These are phyloP conservation scores for Fraxinus excelsior DNA, from an alignment of 257 asterid species.

Conservation along the genomic window DNA sequence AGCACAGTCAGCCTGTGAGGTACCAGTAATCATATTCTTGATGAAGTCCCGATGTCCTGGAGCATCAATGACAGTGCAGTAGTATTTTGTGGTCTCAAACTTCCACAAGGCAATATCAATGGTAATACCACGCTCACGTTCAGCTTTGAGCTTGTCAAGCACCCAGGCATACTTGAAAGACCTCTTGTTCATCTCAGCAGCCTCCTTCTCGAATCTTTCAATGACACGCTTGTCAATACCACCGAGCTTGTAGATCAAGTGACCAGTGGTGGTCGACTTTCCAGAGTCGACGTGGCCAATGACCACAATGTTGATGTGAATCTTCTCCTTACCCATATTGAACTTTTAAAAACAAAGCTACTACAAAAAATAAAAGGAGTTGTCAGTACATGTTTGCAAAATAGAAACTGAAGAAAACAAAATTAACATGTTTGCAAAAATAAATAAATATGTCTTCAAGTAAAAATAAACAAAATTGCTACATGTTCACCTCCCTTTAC, in stretches of 20 bases:
- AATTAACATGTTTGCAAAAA: too few species aligned
- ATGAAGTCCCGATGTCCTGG: constrained; percentile 47
- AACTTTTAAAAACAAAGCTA: not conserved
- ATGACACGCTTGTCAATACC: constrained; percentile 73
- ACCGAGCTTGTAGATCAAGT: constrained; percentile 69
- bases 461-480: too few species aligned
- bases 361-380: not conserved
- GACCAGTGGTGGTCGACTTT: constrained; percentile 74
- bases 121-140: constrained; percentile 52
- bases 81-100: constrained; percentile 50
- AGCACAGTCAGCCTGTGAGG: constrained; percentile 50
- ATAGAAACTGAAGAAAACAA: too few species aligned
- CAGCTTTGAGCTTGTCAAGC: constrained; percentile 55
- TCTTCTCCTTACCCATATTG: constrained; percentile 48
- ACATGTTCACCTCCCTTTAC: too few species aligned
- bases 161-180: constrained; percentile 49
- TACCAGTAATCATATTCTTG: constrained; percentile 48
- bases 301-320: constrained; percentile 66
- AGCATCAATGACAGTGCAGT: constrained; percentile 52
- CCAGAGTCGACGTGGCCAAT: constrained; percentile 79
- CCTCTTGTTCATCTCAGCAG: constrained; percentile 51
- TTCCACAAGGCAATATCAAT: constrained; percentile 53
- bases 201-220: constrained; percentile 62
- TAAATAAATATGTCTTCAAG: too few species aligned
- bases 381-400: not conserved